A percentile compares a stretch with the other conserved stretches of the same genome.
Conservation (phyloP, 192 early-diverging fungal genomes). For the Coemansia sp. region DNA sequence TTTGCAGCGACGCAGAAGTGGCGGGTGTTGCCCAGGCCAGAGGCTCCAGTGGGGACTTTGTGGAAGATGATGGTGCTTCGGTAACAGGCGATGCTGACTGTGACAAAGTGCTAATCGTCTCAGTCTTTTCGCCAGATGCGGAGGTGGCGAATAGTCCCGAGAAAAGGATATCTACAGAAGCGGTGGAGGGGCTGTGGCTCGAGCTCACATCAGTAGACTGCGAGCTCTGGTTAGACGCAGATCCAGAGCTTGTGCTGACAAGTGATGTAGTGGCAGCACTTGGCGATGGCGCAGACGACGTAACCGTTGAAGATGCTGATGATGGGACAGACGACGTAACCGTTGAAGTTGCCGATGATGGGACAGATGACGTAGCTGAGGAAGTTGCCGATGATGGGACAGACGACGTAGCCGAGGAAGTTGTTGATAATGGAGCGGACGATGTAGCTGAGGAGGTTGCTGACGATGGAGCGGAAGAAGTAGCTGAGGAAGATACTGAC, state of each 20-base stretch:
- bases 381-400: too few species aligned
- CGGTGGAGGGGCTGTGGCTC: constrained; percentile 1
- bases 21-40: background rate
- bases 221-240: background rate
- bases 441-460: background rate
- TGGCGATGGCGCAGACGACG: constrained; percentile 4
- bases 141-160: background rate
- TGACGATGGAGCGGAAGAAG: background rate
- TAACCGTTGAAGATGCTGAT: background rate
- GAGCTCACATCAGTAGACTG: background rate
- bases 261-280: background rate
- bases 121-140: background rate
- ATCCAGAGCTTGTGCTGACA: background rate
- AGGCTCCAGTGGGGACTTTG: background rate
- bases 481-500: background rate
- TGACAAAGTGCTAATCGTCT: background rate
- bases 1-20: constrained; percentile 13
- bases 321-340: background rate
- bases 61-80: background rate
- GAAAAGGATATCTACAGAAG: constrained; percentile 1
- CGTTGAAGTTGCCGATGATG: too few species aligned
- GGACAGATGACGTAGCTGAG: too few species aligned
- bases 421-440: background rate
- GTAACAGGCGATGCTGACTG: background rate
- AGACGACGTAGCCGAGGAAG: too few species aligned